Evolutionary conservation across 306 rosid genomes (phyloP), one percentile per base, ranked within the genome.

Genomic region (Pachyrhizus erosus): DNA sequence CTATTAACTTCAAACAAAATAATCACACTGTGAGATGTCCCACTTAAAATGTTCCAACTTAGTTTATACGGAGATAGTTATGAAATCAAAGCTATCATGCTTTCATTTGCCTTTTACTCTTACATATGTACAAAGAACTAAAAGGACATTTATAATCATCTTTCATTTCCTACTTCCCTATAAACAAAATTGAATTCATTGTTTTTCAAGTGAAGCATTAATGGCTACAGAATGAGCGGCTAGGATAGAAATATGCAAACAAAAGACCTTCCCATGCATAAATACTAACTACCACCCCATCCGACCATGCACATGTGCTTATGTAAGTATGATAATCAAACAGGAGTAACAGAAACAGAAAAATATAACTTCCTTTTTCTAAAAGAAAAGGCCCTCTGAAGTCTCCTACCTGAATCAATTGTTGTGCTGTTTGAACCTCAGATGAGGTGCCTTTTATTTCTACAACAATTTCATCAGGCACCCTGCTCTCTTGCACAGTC

Each of bases 401-500:
- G 23, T 72, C 69, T 64, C 89, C 26, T 87, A 90, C 98, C 97
- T 93, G 97, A 89, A 94, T 91, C 86, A 94, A 78, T 77, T 93
- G 95, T 60, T 92, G 97, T 66, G 98, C 98, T 73, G 65, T 37
- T 82, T 90, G 98, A 82, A 94, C 98, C 80, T 94, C 91, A 42
- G 97, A 79, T 37, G 98, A 86, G 74, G 90, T 90, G 77, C 98
- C 98, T 82, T 93, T 93, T 79, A 94, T 91, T 90, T 94, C 97
- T 81, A 94, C 95, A 5, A 90, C 78, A 48, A 94, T 91, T 84
- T 94, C 98, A 85, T 94, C 97, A 29, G 92, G 97, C 57, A 87
- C 94, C 86, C 93, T 83, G 87, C 92, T 89, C 90, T 94, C 98
- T 85, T 94, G 94, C 76, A 94, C 92, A n/a, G 94, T 94, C 84